Percentiles rank a stretch among this genome's conserved stretches.
Evolutionary conservation across 179 eudicot genomes (phyloP).

Genomic region (Patellifolia procumbens): DNA sequence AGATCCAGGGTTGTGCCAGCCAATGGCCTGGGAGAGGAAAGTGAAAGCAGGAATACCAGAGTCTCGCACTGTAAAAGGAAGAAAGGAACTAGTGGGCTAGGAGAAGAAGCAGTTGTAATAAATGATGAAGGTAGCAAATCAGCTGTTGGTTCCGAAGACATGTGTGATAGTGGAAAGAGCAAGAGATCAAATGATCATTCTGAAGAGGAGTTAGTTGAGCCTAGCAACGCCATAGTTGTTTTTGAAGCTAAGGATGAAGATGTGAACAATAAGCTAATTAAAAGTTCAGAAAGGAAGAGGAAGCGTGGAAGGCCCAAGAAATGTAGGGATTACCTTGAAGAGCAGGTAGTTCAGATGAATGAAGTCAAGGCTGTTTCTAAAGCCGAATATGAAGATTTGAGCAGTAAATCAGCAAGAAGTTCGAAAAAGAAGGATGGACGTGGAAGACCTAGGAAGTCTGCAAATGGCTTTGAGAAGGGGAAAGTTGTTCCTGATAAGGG

Average conservation of each 20-base stretch:
- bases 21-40: constrained; percentile 25
- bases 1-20: constrained; percentile 45
- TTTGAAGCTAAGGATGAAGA: constrained; percentile 1
- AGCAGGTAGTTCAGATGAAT: constrained; percentile 16
- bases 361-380: constrained; percentile 18
- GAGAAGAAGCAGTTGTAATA: constrained; percentile 7
- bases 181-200: constrained; percentile 20
- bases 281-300: constrained; percentile 30
- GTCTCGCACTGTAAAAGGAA: constrained; percentile 22
- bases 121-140: constrained; percentile 23
- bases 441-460: constrained; percentile 21
- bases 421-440: constrained; percentile 20
- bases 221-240: constrained; percentile 15
- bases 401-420: constrained; percentile 9
- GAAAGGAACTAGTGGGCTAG: constrained; percentile 25
- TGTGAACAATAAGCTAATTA: constrained; percentile 18
- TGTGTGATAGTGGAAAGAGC: constrained; percentile 16
- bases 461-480: constrained; percentile 6
- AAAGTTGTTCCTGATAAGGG: constrained; percentile 10
- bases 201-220: constrained; percentile 10
- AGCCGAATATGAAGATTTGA: constrained; percentile 7
- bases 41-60: constrained; percentile 22
- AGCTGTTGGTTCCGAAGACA: constrained; percentile 14
- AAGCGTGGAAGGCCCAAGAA: constrained; percentile 56
- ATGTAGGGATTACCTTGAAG: constrained; percentile 15